Conservation (phyloP, 192 early-diverging fungal genomes). For the Mycoemilia scoparia region DNA sequence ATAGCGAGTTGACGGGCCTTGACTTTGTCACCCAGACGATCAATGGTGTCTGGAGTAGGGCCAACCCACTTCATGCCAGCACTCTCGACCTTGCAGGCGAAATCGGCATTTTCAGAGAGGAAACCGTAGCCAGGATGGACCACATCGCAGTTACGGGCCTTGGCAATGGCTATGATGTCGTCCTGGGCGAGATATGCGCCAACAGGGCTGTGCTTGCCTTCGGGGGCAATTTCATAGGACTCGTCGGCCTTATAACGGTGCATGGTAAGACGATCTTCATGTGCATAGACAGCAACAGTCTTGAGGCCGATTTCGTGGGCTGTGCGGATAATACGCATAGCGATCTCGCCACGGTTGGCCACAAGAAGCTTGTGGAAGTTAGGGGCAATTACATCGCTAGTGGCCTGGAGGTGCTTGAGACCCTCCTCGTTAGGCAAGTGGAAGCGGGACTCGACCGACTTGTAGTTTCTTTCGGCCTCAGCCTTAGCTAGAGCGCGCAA, state of each 20-base stretch:
- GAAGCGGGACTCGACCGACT: constrained; percentile 27
- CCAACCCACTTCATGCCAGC: constrained; percentile 89
- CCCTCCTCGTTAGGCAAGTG: constrained; percentile 34
- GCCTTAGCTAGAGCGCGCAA: constrained; percentile 6
- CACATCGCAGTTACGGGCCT: constrained; percentile 55
- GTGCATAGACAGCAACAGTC: constrained; percentile 73
- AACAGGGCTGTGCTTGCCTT: constrained; percentile 63
- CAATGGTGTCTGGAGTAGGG: constrained; percentile 67
- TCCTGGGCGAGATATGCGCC: constrained; percentile 89
- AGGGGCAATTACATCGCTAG: constrained; percentile 21
- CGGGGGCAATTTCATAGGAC: constrained; percentile 82
- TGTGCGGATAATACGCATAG: constrained; percentile 83
- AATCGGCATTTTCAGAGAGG: constrained; percentile 81
- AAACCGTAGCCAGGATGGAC: constrained; percentile 97
- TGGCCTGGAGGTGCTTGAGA: constrained; percentile 26
- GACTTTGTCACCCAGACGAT: constrained; percentile 85
- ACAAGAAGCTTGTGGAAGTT: constrained; percentile 32
- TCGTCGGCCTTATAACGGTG: constrained; percentile 95
- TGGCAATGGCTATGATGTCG: constrained; percentile 78
- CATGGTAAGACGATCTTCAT: constrained; percentile 83
- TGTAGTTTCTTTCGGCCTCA: constrained; percentile 16
- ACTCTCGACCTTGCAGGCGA: constrained; percentile 72
- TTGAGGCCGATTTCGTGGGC: constrained; percentile 82
- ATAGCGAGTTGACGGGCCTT: constrained; percentile 74
- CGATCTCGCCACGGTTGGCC: constrained; percentile 65